Evolutionary conservation across 192 early-diverging fungal genomes (phyloP).

Genomic region (Ambispora gerdemannii): DNA sequence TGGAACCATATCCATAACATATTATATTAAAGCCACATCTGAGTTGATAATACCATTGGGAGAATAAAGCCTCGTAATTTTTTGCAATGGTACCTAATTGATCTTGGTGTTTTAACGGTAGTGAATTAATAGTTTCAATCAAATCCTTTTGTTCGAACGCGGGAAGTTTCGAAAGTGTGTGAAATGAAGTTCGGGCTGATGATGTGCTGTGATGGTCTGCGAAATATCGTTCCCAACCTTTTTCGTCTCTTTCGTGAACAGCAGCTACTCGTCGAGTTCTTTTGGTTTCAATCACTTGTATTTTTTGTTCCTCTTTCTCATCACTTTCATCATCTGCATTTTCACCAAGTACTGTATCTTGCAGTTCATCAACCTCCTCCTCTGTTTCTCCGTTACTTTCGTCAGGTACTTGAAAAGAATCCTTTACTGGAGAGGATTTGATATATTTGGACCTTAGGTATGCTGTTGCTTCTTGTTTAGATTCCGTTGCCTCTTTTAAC

Average conservation of each 20-base stretch:
- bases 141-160: slow-evolving; percentile 71
- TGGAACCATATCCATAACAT: slow-evolving; percentile 94
- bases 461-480: no score
- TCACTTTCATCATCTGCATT: no score
- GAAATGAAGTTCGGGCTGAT: slow-evolving; percentile 69
- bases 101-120: slow-evolving; percentile 56
- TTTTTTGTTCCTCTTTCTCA: no score
- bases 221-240: slow-evolving; percentile 77
- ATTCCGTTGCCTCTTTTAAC: no score
- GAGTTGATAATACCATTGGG: slow-evolving; percentile 89
- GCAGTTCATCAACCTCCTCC: no score
- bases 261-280: no score
- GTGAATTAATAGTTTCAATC: slow-evolving; percentile 46
- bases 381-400: no score
- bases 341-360: no score
- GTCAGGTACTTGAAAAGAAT: no score
- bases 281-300: no score
- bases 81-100: slow-evolving; percentile 55
- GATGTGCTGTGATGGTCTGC: slow-evolving; percentile 57
- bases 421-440: no score
- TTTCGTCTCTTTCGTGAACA: slow-evolving; percentile 38
- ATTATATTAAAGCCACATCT: slow-evolving; percentile 79
- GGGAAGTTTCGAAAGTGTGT: slow-evolving; percentile 80
- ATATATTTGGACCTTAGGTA: no score
- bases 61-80: slow-evolving; percentile 64